Evolutionary conservation across 108 stramenopile genomes (phyloP), one percentile per base, ranked within the genome.

Genomic region (Stephanodiscus minutulus): DNA sequence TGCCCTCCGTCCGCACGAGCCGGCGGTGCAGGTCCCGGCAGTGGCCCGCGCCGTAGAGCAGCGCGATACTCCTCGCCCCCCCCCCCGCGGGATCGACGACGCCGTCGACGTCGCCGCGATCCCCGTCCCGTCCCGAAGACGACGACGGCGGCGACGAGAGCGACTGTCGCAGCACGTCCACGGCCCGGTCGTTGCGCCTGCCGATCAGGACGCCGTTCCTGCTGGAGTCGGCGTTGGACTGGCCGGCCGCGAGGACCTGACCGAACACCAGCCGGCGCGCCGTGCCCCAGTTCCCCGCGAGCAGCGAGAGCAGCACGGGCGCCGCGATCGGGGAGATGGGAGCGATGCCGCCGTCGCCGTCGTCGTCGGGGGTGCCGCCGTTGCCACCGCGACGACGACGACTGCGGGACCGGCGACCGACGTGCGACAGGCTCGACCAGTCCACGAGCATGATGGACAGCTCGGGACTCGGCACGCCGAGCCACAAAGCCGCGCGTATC

Each of bases 1-100:
- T 87, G 17, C 91, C 91, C 61, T 67, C 57, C 24, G 66, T 56
- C 53, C 57, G 41, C 9, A 74, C 52, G 33, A 92, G 64, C 47
- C 87, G 86, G 31, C 49, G 60, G 28, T 88, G 80, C 33, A 92
- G 62, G 66, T 92, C 88, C 2, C 73, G 86, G 78, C 88, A 92
- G 56, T 92, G 91, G 12, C 70, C 87, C 28, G 85, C 84, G 20
- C 91, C 91, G 61, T 92, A 92, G 57, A 92, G 57, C 29, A 92
- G 56, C 10, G 91, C 91, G 43, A 77, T 47, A 0, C 47, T 59
- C 7, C 24, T 41, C 18, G 68, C 21, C 17, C 29, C 46, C 11
- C 15, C 15, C 12, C 63, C 65, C n/a, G 31, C 1, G 15, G 46
- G 46, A 9, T 54, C 33, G 17, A 39, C 49, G n/a, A 20, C 54